Evolutionary conservation across 768 basidiomycete species (phyloP), one percentile per base, ranked within the genome.

Genomic region (Amanita subjunquillea): DNA sequence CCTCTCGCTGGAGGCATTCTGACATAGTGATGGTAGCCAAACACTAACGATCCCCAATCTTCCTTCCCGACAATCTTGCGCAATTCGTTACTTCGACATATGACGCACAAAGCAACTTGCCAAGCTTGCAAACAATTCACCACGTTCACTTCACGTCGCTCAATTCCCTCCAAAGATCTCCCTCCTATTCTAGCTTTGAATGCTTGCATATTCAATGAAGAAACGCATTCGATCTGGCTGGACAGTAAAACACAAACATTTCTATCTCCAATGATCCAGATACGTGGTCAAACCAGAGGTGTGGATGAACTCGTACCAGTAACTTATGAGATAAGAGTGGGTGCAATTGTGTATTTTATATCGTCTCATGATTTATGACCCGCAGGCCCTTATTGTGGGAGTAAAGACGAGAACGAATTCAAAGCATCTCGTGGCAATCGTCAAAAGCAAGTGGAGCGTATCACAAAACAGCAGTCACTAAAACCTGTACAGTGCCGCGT

Each of bases 161-260:
- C 80, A 1, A 80, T 86, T 34, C 68, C 81, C 15, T 75, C 79
- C 9, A 63, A 67, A 44, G 78, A 83, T 51, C 69, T 97, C 1
- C 96, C 96, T 0, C 85, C 91, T 0, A 73, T 97, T 17, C 69
- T 99, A 9, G 84, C 88, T 0, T 67, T 99, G 57, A 98, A 98
- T 65, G 84, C 93, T 0, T 82, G 80, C 30, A 84, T 90, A 0
- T 79, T 83, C 54, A 84, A 81, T 20, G 80, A 88, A 1, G 93
- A 95, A 15, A 79, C 76, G 36, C 61, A 85, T 30, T 77, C 75
- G 45, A 72, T 79, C 57, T 97, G 95, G 95, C 67, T 82, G 45
- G 91, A 95, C 63, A 67, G 63, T 25, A 72, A 75, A 38, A 69
- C 69, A 22, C 69, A 74, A 54, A 71, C 72, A 13, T 93, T 91